Base-by-base conservation (phyloP, 352 stramenopile genomes). In the Globisporangium carolinianum region DNA sequence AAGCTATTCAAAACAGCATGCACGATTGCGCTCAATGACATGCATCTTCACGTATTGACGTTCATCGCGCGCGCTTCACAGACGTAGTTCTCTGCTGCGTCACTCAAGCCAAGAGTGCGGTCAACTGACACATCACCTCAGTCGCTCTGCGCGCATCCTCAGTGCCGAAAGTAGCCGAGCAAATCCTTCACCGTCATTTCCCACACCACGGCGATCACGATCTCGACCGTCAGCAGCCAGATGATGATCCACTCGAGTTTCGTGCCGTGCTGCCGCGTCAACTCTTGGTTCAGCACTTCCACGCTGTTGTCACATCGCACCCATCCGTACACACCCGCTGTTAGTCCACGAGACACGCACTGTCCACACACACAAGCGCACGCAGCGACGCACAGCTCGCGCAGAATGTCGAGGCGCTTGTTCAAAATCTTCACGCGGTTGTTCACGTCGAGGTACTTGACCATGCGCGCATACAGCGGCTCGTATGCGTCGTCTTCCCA, bases 191-290 rank as follows among this genome's bases (percentile, higher is more conserved):
- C 64, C 18, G 92, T 61, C 46, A 93, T 93, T 18, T 94, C 76
- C 84, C 81, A 94, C 50, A 69, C 76, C 4, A 94, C 70, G 12
- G 86, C 76, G 49, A 97, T 86, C 38, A 96, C 61, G 32, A 97
- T 71, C 71, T 97, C 87, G 32, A 75, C 81, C 48, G 97, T 72
- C 51, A 97, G 79, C 52, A 97, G 83, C 85, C 87, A 97, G 60
- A 97, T 97, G 58, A 97, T 85, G 71, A 97, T 97, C 87, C 84
- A 97, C 72, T 97, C 91, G 35, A 97, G 87, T 56, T 91, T 92
- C 14, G 78, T 75, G n/a, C 79, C 78, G 68, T 97, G 86, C 51
- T 94, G 67, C 35, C 88, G 85, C 47, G 79, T 84, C 51, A 96
- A 65, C 64, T 98, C 89, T 48, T 92, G 89, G 57, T 91, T 92